Conservation (phyloP, 2,329 filamentous ascomycete species). For the Sporothrix sp. region DNA sequence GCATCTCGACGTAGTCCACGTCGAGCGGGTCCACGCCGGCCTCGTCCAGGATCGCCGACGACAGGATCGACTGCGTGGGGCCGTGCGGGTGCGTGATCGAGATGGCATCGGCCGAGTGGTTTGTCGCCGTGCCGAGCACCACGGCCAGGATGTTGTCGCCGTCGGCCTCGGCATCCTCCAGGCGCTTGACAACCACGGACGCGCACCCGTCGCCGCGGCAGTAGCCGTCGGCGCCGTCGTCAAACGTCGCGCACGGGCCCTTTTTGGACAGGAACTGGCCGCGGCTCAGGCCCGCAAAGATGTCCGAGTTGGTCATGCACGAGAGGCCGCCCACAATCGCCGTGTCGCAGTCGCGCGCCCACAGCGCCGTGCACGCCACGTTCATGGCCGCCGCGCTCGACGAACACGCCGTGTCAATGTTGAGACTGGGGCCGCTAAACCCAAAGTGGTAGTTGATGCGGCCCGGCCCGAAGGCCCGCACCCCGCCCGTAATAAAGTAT, state of each 20-base stretch:
- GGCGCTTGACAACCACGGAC: constrained; percentile 66
- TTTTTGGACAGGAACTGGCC: constrained; percentile 71
- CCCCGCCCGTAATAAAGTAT: constrained; percentile 37
- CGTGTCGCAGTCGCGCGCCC: constrained; percentile 69
- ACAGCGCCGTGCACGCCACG: constrained; percentile 61
- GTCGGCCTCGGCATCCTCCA: constrained; percentile 67
- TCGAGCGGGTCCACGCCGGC: constrained; percentile 67
- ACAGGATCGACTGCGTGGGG: constrained; percentile 63
- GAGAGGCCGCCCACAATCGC: constrained; percentile 72
- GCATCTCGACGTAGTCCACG: constrained; percentile 79
- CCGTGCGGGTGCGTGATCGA: constrained; percentile 80
- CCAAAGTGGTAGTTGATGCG: constrained; percentile 70
- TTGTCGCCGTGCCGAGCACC: constrained; percentile 65
- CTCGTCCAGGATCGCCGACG: constrained; percentile 58
- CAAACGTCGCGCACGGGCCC: constrained; percentile 70
- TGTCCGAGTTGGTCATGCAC: constrained; percentile 71
- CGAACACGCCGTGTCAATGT: constrained; percentile 69
- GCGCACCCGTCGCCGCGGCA: constrained; percentile 67
- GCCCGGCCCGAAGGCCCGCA: constrained; percentile 37
- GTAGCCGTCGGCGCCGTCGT: constrained; percentile 72
- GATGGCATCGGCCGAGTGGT: constrained; percentile 71
- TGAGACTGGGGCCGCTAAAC: constrained; percentile 63
- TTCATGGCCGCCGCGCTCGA: constrained; percentile 65
- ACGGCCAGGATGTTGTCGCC: constrained; percentile 70
- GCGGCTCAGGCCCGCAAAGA: constrained; percentile 64